Base-by-base conservation (phyloP, 768 basidiomycete species). In the Phylloporus rhodoxanthus region DNA sequence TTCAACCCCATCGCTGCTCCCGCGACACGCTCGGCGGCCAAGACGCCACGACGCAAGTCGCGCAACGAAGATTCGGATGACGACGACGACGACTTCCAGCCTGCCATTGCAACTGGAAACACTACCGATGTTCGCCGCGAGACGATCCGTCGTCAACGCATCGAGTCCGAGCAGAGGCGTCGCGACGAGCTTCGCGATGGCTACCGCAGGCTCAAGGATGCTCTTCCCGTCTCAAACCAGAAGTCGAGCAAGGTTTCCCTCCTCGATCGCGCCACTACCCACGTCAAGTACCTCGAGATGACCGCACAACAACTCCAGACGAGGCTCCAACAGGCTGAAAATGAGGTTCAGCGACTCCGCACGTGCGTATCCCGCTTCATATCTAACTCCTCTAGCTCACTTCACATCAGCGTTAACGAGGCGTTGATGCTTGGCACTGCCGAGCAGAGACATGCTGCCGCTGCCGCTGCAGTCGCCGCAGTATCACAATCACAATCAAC, bases 121-220 rank as follows among this genome's bases (percentile, higher is more conserved):
- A 71, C 68, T 53, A 77, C 78, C 63, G 85, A 85, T 64, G 75
- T 75, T 71, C 88, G 89, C 69, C 87, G 90, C 64, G 90, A 92
- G 75, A 87, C 88, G 48, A 88, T 92, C 61, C 87, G 90, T 66
- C 82, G 83, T 65, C 89, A 91, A 74, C 87, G 90, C 70, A 92
- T 92, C 73, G 90, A 92, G 76, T 91, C 89, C 21, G 90, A 92
- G 75, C 88, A 94, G 75, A 77, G 91, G 57, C 80, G 92, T 58
- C 82, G 92, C 33, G 91, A 94, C 61, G 92, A 95, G 71, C 87
- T 95, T 65, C 77, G 92, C 48, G 91, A 95, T 50, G 91, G 90
- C 52, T 95, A 94, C 71, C 81, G 84, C 59, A 80, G 86, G 51
- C 83, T 95, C 72, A 91, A 91, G 80, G 87, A 91, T 61, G 85